Base-by-base conservation (phyloP, 257 asterid species). In the Plantago elongata region DNA sequence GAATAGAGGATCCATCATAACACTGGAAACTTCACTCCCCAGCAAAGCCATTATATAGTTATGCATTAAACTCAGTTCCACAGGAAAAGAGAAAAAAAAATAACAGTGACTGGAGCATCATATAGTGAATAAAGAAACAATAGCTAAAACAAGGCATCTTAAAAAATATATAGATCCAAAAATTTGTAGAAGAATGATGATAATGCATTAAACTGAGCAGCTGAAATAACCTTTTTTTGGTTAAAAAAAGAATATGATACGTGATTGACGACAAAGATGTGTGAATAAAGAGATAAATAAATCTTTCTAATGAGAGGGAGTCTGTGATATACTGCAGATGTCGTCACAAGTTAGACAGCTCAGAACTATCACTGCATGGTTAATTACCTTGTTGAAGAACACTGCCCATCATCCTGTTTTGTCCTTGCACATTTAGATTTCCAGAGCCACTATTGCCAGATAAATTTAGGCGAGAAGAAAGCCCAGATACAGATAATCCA, bases 401-500 rank as follows among this genome's bases (percentile, higher is more conserved):
- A 62, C 94, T 83, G 61, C 86, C 81, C 92, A 83, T 81, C 66
- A 91, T 74, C 82, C 97, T 83, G 78, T 80, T 84, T 66, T 80
- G 95, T 62, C 95, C 98, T 65, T 83, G 95, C 69, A 84, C 79
- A 74, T 84, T 89, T 65, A 86, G 59, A 75, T 81, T 91, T 74
- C 96, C 98, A 60, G 96, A 83, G 69, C 90, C 79, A 55, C 76
- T 71, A 66, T 78, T 93, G 66, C 74, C 78, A 73, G 83, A 61
- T 72, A 93, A 74, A 79, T 82, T 93, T 52, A 93, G 74, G 62
- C 96, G 95, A 51, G 99, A 85, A 63, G 83, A 68, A 55, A 93
- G 84, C 61, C 97, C 97, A 62, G 99, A 88, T 49, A 87, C 78
- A 61, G 98, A 84, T 71, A 89, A 70, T 79, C 94, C 98, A 74